phyloP scores from a whole-genome alignment of 257 asterid genomes.

The Salvia miltiorrhiza region DNA sequence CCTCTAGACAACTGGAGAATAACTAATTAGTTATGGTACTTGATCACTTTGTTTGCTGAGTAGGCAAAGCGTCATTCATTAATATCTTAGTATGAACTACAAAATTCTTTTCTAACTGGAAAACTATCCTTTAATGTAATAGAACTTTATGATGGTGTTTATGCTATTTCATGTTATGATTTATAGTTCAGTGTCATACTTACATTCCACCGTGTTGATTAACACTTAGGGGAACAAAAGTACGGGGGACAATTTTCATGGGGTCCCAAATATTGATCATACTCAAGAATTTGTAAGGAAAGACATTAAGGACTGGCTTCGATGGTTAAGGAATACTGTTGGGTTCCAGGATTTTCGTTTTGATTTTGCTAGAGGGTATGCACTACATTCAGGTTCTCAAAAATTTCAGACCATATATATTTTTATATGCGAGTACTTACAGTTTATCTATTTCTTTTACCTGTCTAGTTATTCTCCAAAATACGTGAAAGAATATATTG shows the following conservation, averaged over 20 bases:
- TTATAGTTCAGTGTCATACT: slow-evolving; percentile 1
- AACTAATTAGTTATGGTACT: slow-evolving; percentile 8
- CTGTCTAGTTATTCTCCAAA: slow-evolving; percentile 67
- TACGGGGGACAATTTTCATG: slow-evolving; percentile 86
- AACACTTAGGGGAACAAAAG: slow-evolving; percentile 73
- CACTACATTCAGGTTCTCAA: not conserved
- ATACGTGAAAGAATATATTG: slow-evolving; percentile 83
- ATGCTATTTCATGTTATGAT: not conserved
- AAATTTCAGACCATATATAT: not conserved
- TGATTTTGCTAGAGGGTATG: slow-evolving; percentile 93
- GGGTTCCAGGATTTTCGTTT: slow-evolving; percentile 99
- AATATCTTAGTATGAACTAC: not conserved
- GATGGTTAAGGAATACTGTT: slow-evolving; percentile 53
- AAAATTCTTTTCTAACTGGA: slow-evolving; percentile 12
- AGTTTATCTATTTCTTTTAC: slow-evolving; percentile 14
- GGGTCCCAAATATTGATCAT: slow-evolving; percentile 92
- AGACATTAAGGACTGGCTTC: slow-evolving; percentile 76
- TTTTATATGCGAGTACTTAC: not conserved
- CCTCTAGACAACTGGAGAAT: not conserved
- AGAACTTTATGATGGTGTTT: not conserved
- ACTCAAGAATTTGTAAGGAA: slow-evolving; percentile 75
- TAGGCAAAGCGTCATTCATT: not conserved
- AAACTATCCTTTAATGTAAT: not conserved
- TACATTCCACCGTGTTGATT: slow-evolving; percentile 11
- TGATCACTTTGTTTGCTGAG: not conserved